Evolutionary conservation across 257 asterid species (phyloP), one percentile per base, ranked within the genome.

Genomic region (Ilex aquifolium): DNA sequence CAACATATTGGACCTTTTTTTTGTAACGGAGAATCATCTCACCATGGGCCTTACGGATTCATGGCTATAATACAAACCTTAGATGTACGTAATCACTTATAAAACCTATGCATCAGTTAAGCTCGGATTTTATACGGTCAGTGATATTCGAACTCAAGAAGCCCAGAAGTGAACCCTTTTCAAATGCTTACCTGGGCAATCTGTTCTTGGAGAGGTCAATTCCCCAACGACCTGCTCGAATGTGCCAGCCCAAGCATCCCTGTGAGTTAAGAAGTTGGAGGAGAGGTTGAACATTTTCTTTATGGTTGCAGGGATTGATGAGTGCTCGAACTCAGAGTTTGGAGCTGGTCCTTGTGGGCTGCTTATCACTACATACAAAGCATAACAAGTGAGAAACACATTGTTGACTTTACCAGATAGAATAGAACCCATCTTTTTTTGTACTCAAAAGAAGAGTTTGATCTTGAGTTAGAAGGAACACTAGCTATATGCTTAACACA

Each of bases 201-300:
- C 92, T 2, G 95, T 83, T 72, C 96, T 77, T 32, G 95, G 95
- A 50, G 96, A 75, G 39, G 81, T 66, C 67, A 86, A 63, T 15
- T 77, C 72, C 14, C 78, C 77, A 0, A 82, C 80, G 5, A 88
- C 90, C 31, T 84, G 95, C 68, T 88, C 96, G 50, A 88, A 88
- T 5, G 96, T 86, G 71, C 89, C 92, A 3, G 90, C 95, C 96
- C 96, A 88, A 68, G 95, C 90, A 54, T 88, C 96, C 72, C 96
- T 86, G 53, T 88, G 95, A 10, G 95, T 88, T 51, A 86, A 63
- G 75, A 83, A 88, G 66, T 84, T 84, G 13, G 95, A 83, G 15
- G 84, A 72, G 15, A 88, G 87, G 59, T 86, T 88, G 70, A 86
- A 88, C 29, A 88, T 72, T 74, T 80, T 86, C 83, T 86, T 88